These are phyloP conservation scores for Aristolochia californica DNA, from an alignment of 164 flowering plant species.

Conservation along the genomic window DNA sequence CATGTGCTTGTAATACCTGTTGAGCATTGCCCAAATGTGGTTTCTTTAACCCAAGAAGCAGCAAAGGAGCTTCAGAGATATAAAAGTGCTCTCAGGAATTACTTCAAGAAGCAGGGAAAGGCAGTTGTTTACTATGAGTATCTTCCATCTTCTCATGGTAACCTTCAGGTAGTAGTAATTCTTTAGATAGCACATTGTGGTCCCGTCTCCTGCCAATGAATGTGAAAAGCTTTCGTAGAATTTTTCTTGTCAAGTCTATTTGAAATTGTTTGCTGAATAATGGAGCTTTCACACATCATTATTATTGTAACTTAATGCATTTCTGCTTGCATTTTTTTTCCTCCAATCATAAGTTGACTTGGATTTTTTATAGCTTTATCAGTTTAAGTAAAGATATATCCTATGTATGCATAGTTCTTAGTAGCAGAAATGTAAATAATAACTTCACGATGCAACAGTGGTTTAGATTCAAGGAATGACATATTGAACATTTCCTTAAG, in stretches of 20 bases:
- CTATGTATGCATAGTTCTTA: no score
- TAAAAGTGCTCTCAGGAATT: conserved; percentile 48
- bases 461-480: no score
- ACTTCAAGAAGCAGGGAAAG: conserved; percentile 53
- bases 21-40: conserved; percentile 68
- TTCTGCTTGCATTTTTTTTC: no score
- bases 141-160: conserved; percentile 66
- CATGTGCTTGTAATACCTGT: conserved; percentile 74
- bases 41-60: conserved; percentile 34
- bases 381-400: no score
- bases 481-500: no score
- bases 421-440: no score
- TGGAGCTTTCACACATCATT: no score
- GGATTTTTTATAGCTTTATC: no score
- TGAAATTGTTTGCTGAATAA: no score
- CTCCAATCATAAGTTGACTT: no score
- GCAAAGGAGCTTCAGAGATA: conserved; percentile 51
- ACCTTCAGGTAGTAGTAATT: conserved; percentile 64
- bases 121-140: conserved; percentile 80
- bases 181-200: neutral
- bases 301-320: no score
- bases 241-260: neutral
- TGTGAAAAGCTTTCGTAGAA: neutral
- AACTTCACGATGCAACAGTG: no score
- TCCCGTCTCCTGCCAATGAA: neutral